A percentile compares a stretch with the other conserved stretches of the same genome.
Conservation (phyloP, 208 protist genomes). For the Trypanosoma conorhini region DNA sequence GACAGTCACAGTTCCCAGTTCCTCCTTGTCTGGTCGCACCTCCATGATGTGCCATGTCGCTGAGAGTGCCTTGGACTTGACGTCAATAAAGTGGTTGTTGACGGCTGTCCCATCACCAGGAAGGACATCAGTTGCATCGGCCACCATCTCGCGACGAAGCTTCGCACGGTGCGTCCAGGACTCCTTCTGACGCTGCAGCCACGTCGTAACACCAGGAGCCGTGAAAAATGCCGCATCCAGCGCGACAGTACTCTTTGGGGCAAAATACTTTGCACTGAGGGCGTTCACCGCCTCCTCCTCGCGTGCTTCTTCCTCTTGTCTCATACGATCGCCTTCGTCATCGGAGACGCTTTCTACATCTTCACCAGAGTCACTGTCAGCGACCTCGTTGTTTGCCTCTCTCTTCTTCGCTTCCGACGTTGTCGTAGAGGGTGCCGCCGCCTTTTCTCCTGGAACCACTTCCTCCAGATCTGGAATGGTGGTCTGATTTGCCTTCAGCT, state of each 20-base stretch:
- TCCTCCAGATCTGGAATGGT: conserved; percentile 56
- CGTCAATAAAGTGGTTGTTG: conserved; percentile 78
- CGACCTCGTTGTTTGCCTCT: neutral
- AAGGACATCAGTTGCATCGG: conserved; percentile 25
- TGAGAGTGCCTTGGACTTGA: conserved; percentile 73
- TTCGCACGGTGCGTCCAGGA: conserved; percentile 75
- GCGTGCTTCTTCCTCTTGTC: conserved; percentile 55
- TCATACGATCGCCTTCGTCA: conserved; percentile 48
- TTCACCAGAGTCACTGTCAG: conserved; percentile 26
- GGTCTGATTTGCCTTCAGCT: conserved; percentile 26
- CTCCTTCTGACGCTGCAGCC: conserved; percentile 55
- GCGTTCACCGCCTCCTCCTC: conserved; percentile 44
- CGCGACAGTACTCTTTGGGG: conserved; percentile 51
- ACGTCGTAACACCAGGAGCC: conserved; percentile 33
- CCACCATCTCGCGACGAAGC: conserved; percentile 70
- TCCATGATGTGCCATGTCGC: conserved; percentile 81
- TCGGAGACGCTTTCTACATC: conserved; percentile 27
- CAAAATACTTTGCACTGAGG: conserved; percentile 62
- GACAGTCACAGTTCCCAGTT: conserved; percentile 57
- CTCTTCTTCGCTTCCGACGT: conserved; percentile 8
- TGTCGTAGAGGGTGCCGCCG: neutral
- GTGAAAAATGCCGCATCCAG: conserved; percentile 80
- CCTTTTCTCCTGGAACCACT: conserved; percentile 22
- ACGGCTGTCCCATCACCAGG: conserved; percentile 9
- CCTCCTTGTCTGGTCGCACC: conserved; percentile 59